Conservation (phyloP, 768 basidiomycete species). For the Mrakia frigida region DNA sequence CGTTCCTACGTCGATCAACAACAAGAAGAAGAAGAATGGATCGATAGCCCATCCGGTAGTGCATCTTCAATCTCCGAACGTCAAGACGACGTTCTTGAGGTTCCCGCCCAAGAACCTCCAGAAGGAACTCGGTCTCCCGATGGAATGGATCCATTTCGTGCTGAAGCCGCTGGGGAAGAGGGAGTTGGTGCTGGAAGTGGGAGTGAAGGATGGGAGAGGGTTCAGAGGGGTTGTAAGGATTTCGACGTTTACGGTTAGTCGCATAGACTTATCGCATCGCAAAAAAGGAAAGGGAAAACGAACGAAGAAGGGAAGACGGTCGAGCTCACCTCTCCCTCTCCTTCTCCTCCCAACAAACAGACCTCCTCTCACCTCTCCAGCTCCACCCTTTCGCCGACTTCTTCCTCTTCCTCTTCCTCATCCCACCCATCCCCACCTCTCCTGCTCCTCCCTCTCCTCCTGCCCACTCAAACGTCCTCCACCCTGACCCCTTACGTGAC, state of each 20-base stretch:
- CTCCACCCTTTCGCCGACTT: neutral
- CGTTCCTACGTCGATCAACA: neutral
- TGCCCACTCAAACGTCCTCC: constrained; percentile 55
- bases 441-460: constrained; percentile 65
- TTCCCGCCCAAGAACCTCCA: constrained; percentile 50
- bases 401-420: neutral
- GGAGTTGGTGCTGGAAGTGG: constrained; percentile 71
- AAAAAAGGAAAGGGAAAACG: no score
- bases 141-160: constrained; percentile 71
- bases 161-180: constrained; percentile 58
- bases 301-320: neutral
- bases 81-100: constrained; percentile 62
- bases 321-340: neutral
- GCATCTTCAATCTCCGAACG: constrained; percentile 71
- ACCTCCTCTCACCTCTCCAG: neutral
- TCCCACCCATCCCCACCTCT: constrained; percentile 47
- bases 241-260: constrained; percentile 72
- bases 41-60: constrained; percentile 56
- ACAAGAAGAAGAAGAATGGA: no score
- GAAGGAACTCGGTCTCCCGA: constrained; percentile 55
- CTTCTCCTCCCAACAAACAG: neutral
- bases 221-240: constrained; percentile 59
- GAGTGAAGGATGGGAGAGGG: constrained; percentile 60
- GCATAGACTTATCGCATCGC: no score
- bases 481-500: constrained; percentile 67